A percentile compares a stretch with the other conserved stretches of the same genome.
These are phyloP conservation scores for Sporothrix sp. DNA, from an alignment of 2,329 filamentous ascomycete species.

Conservation along the genomic window DNA sequence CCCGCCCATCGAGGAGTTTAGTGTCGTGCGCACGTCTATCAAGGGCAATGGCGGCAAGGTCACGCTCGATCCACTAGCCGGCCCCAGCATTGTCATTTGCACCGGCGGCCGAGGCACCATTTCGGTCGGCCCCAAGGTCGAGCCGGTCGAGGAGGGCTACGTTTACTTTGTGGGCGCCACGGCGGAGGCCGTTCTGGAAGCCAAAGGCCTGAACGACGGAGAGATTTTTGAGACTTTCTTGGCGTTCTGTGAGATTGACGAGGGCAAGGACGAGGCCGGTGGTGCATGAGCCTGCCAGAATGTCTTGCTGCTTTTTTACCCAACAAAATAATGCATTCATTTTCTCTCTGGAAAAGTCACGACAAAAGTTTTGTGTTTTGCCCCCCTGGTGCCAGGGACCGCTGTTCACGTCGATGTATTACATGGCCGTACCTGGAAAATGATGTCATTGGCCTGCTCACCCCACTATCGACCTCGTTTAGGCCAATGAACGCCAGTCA, in stretches of 20 bases:
- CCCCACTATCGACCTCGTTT: neutral
- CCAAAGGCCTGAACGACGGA: conserved; percentile 40
- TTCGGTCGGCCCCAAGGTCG: conserved; percentile 69
- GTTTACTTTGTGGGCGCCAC: conserved; percentile 83
- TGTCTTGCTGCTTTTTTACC: too few relatives aligned
- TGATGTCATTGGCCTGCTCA: conserved; percentile 10
- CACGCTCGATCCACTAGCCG: conserved; percentile 77
- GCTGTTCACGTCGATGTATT: too few relatives aligned
- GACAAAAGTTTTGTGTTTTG: too few relatives aligned
- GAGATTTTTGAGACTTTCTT: conserved; percentile 81
- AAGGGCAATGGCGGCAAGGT: conserved; percentile 65
- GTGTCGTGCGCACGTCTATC: conserved; percentile 72
- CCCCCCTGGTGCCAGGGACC: too few relatives aligned
- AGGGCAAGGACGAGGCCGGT: conserved; percentile 29
- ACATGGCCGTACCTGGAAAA: neutral
- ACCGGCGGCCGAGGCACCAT: conserved; percentile 76
- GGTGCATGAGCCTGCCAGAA: too few relatives aligned
- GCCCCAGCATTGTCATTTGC: conserved; percentile 88
- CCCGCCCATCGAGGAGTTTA: conserved; percentile 93
- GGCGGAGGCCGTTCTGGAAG: conserved; percentile 73
- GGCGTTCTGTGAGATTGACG: conserved; percentile 79
- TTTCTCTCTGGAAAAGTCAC: neutral
- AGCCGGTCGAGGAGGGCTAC: conserved; percentile 63
- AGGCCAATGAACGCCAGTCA: neutral
- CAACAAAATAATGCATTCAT: too few relatives aligned